A percentile compares a stretch with the other conserved stretches of the same genome.
phyloP scores from a whole-genome alignment of 805 yeast species.

The Lipomyces yamadae region DNA sequence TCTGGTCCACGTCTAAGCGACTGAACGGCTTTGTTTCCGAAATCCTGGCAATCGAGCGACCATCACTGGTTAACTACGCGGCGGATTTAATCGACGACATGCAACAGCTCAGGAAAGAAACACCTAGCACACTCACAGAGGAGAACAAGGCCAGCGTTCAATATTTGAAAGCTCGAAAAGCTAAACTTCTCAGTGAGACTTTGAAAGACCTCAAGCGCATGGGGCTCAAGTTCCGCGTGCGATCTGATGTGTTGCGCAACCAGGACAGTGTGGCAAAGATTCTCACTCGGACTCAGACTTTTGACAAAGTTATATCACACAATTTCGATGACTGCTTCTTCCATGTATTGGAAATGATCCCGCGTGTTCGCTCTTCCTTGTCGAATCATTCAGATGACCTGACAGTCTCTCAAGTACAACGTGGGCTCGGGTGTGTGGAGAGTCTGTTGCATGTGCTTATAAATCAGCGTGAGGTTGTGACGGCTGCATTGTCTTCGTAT shows the following conservation, averaged over 20 bases:
- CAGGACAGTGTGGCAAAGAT: constrained; percentile 69
- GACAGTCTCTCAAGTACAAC: constrained; percentile 72
- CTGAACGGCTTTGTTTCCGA: constrained; percentile 56
- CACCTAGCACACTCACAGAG: constrained; percentile 72
- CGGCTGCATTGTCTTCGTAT: not conserved
- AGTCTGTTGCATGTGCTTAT: constrained; percentile 66
- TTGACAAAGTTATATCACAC: constrained; percentile 49
- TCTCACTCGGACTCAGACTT: constrained; percentile 58
- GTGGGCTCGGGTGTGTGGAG: constrained; percentile 77
- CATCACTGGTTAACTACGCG: constrained; percentile 61
- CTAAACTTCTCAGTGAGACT: constrained; percentile 74
- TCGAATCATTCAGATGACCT: constrained; percentile 69
- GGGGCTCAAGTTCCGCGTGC: constrained; percentile 72
- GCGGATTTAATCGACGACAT: constrained; percentile 60
- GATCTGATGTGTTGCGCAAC: constrained; percentile 65
- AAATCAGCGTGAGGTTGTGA: constrained; percentile 36
- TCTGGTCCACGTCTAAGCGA: constrained; percentile 56
- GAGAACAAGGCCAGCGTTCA: constrained; percentile 74
- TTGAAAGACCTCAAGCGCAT: constrained; percentile 72
- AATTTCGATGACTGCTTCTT: constrained; percentile 61
- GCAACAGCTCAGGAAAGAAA: constrained; percentile 68
- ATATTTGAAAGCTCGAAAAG: constrained; percentile 78
- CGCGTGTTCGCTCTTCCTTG: constrained; percentile 72
- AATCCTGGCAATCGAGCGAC: constrained; percentile 49
- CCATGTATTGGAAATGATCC: constrained; percentile 76